Conservation (phyloP, 257 asterid genomes). For the Fraxinus excelsior region DNA sequence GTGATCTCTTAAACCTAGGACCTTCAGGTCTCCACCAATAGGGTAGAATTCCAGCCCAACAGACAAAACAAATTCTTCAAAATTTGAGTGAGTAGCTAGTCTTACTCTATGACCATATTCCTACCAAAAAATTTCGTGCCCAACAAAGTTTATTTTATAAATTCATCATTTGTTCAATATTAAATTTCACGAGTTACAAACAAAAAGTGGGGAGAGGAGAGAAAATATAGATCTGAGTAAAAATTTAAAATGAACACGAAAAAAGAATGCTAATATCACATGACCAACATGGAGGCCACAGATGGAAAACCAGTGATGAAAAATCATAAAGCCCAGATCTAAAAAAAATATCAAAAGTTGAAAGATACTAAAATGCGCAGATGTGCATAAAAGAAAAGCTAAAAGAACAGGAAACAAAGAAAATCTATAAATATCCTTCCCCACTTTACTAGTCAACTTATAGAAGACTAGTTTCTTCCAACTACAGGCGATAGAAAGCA, state of each 20-base stretch:
- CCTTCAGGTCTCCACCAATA: constrained; percentile 91
- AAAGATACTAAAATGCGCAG: not conserved
- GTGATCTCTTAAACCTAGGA: no score
- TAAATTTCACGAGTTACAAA: constrained; percentile 5
- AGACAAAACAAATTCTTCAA: constrained; percentile 70
- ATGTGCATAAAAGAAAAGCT: not conserved
- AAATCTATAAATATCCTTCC: not conserved
- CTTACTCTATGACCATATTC: constrained; percentile 86
- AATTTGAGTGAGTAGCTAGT: constrained; percentile 81
- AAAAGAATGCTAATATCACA: not conserved
- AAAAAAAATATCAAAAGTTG: not conserved
- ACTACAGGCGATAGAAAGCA: no score
- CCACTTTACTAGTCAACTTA: not conserved
- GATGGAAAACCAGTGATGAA: no score
- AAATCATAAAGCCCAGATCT: not conserved
- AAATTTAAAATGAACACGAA: not conserved
- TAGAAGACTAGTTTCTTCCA: not conserved
- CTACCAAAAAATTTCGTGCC: constrained; percentile 46
- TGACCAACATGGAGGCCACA: not conserved
- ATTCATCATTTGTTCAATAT: constrained; percentile 8
- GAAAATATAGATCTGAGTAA: constrained; percentile 3
- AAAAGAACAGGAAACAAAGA: not conserved
- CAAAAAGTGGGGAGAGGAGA: not conserved
- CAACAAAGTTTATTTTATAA: not conserved
- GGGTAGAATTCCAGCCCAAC: constrained; percentile 90